Percentiles rank a stretch among this genome's conserved stretches.
These are phyloP conservation scores for Hsuehochloa calcarea DNA, from an alignment of 176 grass and related monocot species.

Conservation along the genomic window DNA sequence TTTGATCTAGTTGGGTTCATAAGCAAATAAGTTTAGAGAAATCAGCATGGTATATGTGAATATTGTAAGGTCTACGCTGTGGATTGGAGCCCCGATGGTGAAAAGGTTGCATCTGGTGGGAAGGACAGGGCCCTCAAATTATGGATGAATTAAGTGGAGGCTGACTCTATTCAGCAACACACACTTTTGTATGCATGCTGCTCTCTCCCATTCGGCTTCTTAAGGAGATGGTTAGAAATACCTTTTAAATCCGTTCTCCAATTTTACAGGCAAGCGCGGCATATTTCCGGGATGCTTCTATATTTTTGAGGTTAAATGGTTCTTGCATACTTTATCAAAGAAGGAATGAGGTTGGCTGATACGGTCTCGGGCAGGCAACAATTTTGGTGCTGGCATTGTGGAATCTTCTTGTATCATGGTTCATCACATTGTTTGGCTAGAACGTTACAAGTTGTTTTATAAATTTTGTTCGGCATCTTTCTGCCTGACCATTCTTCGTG, in stretches of 20 bases:
- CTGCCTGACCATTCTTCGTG: background rate
- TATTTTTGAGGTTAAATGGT: background rate
- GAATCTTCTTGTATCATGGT: background rate
- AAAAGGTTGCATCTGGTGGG: conserved; percentile 90
- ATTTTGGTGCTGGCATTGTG: background rate
- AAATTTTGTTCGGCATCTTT: background rate
- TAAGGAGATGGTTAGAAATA: background rate
- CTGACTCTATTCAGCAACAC: background rate
- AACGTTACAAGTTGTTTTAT: background rate
- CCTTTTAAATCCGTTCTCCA: background rate
- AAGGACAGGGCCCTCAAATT: conserved; percentile 84
- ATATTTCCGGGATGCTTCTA: background rate
- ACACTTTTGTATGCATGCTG: background rate
- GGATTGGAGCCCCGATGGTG: conserved; percentile 53
- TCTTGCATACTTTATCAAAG: background rate
- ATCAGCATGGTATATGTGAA: background rate
- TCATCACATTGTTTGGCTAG: background rate
- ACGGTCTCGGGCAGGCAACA: background rate
- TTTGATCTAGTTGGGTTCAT: background rate
- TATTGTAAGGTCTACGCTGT: conserved; percentile 42
- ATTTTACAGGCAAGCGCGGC: background rate
- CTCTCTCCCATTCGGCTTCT: background rate
- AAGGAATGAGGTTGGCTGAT: background rate
- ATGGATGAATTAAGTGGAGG: conserved; percentile 72
- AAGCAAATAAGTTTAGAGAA: background rate